Base-by-base conservation (phyloP, 345 rosid species). In the Raphanus raphanistrum region DNA sequence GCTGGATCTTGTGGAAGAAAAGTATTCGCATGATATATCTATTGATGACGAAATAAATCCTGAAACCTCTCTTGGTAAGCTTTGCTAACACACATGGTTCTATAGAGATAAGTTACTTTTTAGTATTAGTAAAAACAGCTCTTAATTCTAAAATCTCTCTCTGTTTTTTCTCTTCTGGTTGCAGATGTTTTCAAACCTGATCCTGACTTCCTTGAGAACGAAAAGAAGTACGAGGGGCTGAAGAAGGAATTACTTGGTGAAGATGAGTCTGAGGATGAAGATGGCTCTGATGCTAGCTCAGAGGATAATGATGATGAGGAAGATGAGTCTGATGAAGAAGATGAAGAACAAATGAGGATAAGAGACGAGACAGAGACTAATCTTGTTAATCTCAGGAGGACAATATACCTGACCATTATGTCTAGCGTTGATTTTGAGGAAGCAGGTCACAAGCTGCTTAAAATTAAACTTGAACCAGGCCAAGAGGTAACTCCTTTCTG, bases 391-490 rank as follows among this genome's bases (percentile, higher is more conserved):
- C 94, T 95, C 32, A 87, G 99, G 65, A 92, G 99, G 83, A 95
- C 99, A 78, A 95, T 95, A 68, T 95, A 95, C 77, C 82, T 92
- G 31, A 92, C 98, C 27, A 95, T 95, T 27, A 95, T 95, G 99
- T 95, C 99, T 52, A 95, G 99, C 75, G 99, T 91, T 61, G 98
- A 92, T 78, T 95, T 92, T 77, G 98, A 95, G 86, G 98, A 92
- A 84, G 99, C 97, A 58, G 98, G 98, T 72, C 99, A 95, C 85
- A 95, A 95, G 77, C 79, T 95, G 25, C 79, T 95, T 79, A 95
- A 95, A 80, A 91, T 95, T 70, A 95, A 92, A 83, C 90, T 95
- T 43, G 98, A 95, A 85, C 91, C 97, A 8, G 99, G 99, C 66
- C 99, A 95, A 87, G 98, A 92, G 98, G 99, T 92, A 72, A 9